These are phyloP conservation scores for Solanum tacnaense DNA, from an alignment of 257 asterid genomes.

Conservation along the genomic window DNA sequence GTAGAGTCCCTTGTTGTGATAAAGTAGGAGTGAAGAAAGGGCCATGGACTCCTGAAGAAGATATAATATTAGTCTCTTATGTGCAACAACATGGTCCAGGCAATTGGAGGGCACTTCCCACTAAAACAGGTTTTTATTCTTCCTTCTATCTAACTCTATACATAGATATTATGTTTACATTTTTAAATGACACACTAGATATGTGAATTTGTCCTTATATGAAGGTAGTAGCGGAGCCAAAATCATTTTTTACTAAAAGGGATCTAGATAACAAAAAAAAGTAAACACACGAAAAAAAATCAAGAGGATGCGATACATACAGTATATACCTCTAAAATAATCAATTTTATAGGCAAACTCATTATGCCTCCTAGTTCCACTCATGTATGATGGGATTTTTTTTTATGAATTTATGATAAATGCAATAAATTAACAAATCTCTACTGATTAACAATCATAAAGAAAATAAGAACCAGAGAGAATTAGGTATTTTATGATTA, in stretches of 20 bases:
- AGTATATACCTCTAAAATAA: background rate
- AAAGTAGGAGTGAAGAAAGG: conserved; percentile 85
- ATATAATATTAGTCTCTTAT: conserved; percentile 63
- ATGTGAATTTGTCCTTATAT: background rate
- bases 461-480: too few species aligned
- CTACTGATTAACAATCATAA: background rate
- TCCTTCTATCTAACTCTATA: too few species aligned
- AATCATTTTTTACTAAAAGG: background rate
- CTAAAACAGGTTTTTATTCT: conserved; percentile 41
- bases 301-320: background rate
- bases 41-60: conserved; percentile 98
- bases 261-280: background rate
- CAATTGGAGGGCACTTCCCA: conserved; percentile 83
- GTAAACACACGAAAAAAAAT: background rate
- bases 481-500: too few species aligned
- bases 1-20: conserved; percentile 94
- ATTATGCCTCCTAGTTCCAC: background rate
- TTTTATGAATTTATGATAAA: too few species aligned
- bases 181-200: too few species aligned
- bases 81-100: conserved; percentile 90
- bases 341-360: background rate
- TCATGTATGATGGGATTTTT: background rate
- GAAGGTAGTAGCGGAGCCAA: background rate
- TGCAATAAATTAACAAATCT: too few species aligned
- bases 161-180: too few species aligned